Evolutionary conservation across 1,139 yeast species (phyloP).

Genomic region (Zygotorulaspora mrakii): DNA sequence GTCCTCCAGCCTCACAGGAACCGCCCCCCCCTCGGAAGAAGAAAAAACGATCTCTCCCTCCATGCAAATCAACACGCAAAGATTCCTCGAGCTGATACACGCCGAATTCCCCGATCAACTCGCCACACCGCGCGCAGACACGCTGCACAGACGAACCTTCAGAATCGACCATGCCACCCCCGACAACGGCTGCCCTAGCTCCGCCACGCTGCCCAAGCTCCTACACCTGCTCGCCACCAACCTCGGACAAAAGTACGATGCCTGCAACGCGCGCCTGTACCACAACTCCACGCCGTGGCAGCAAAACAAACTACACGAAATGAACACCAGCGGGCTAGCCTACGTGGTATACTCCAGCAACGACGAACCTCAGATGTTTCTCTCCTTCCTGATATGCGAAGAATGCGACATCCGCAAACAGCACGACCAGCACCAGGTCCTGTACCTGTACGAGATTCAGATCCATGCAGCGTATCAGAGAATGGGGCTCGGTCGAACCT

Average conservation of each 20-base stretch:
- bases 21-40: too few relatives aligned
- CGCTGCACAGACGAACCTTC: neutral
- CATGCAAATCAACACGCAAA: too few relatives aligned
- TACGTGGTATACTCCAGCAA: conserved; percentile 26
- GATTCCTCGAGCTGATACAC: too few relatives aligned
- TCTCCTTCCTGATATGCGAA: conserved; percentile 29
- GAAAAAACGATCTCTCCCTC: too few relatives aligned
- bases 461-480: conserved; percentile 17
- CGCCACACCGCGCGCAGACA: too few relatives aligned
- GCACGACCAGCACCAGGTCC: conserved; percentile 14
- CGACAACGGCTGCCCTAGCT: too few relatives aligned
- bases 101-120: too few relatives aligned
- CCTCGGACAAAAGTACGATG: conserved; percentile 26
- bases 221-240: conserved; percentile 25
- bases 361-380: conserved; percentile 16
- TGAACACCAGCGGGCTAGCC: conserved; percentile 26
- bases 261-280: conserved; percentile 21
- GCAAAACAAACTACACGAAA: conserved; percentile 18
- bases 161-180: too few relatives aligned
- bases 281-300: conserved; percentile 13
- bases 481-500: conserved; percentile 21
- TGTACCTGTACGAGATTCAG: conserved; percentile 34
- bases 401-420: conserved; percentile 19
- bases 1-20: too few relatives aligned
- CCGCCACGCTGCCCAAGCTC: conserved; percentile 3